These are phyloP conservation scores for Taphrina confusa DNA, from an alignment of 1,139 yeast species.

Conservation along the genomic window DNA sequence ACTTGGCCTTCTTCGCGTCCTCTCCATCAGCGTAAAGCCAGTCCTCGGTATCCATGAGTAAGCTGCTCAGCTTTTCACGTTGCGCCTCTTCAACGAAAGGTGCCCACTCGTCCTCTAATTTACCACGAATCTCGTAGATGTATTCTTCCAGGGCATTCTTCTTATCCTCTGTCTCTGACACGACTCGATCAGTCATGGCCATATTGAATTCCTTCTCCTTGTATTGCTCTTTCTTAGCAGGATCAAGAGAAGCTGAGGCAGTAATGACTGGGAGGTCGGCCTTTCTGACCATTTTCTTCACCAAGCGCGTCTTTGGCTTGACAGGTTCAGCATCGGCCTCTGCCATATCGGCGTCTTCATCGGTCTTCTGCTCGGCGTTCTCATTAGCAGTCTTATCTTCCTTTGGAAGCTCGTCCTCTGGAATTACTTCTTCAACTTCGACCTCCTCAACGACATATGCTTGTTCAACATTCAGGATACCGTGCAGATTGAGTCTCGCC, in stretches of 20 bases:
- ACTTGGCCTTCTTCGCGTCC: conserved; percentile 93
- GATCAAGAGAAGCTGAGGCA: conserved; percentile 67
- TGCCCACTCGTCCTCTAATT: conserved; percentile 87
- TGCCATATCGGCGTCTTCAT: conserved; percentile 51
- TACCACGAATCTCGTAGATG: conserved; percentile 95
- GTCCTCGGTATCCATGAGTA: conserved; percentile 86
- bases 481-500: conserved; percentile 96
- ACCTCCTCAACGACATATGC: conserved; percentile 95
- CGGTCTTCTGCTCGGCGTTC: conserved; percentile 48
- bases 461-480: conserved; percentile 87
- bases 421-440: conserved; percentile 70
- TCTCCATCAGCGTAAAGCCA: conserved; percentile 98
- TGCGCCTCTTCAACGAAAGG: conserved; percentile 88
- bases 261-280: conserved; percentile 66
- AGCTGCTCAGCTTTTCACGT: conserved; percentile 71
- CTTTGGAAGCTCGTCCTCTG: conserved; percentile 38
- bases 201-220: conserved; percentile 82
- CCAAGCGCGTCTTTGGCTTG: conserved; percentile 67
- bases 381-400: conserved; percentile 54
- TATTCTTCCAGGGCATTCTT: conserved; percentile 98
- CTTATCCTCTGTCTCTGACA: conserved; percentile 97
- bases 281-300: conserved; percentile 92
- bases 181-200: conserved; percentile 89
- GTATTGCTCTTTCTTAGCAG: conserved; percentile 57
- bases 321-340: conserved; percentile 60